Base-by-base conservation (phyloP, 257 asterid genomes). In the Plectranthus barbatus region DNA sequence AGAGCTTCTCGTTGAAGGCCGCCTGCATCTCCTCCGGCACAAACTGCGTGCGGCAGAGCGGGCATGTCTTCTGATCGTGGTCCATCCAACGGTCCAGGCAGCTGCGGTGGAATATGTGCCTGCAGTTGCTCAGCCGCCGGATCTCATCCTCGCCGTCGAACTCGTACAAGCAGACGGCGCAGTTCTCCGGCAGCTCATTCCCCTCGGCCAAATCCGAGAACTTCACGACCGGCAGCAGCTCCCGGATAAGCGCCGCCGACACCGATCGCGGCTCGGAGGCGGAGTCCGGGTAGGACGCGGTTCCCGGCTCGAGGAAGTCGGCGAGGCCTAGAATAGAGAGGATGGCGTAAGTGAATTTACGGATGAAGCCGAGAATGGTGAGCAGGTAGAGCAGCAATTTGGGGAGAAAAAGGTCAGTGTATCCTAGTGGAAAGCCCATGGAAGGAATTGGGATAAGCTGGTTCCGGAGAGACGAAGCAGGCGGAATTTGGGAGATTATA, bases 51-150 rank as follows among this genome's bases (percentile, higher is more conserved):
- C 99, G 76, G 67, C 99, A 92, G 21, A 92, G 88, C 1, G 99
- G 97, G 49, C 99, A 92, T 48, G 99, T 92, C 31, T 86, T 86
- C 91, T 85, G 97, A 77, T 86, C 97, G 67, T 86, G 97, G 72
- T 89, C 97, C 91, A 92, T 86, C 99, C 99, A 92, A 48, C 97
- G 93, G 90, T 92, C 99, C 45, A 92, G 60, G 60, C 99, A 92
- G 52, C 77, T 68, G 81, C 85, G 64, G 60, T 92, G 99, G 58
- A 89, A 92, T 9, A 92, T 66, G 54, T 92, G 99, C 19, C 91
- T 66, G 70, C 99, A 92, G 56, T 86, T 92, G 9, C 78, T 54
- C 74, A 89, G 69, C 76, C 90, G 84, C 29, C 97, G 91, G 91
- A 89, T 85, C 87, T 89, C 97, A 46, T 92, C 99, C 0, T 82